Base-by-base conservation (phyloP, 2,329 filamentous ascomycete genomes). In the Colletotrichum cordylinicola region DNA sequence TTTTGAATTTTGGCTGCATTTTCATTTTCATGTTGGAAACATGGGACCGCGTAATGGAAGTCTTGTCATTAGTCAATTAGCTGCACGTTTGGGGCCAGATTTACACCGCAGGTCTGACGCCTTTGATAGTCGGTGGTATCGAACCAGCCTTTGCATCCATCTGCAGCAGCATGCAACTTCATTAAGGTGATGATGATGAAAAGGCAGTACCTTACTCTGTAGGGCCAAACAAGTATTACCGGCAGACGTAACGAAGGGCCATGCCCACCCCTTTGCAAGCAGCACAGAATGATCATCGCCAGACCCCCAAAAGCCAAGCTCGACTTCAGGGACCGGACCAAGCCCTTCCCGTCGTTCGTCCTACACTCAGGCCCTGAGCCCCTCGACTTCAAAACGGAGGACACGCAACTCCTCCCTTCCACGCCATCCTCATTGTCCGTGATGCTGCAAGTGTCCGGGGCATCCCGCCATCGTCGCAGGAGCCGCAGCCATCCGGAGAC, bases 361-460 rank as follows among this genome's bases (percentile, higher is more conserved):
- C 62, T 64, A 68, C 55, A 64, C 66, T 73, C 8, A 37, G 66
- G 56, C 55, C 16, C 27, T n/a, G 24, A 43, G 27, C 69, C 62
- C 65, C n/a, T 61, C 65, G 52, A 24, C 52, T 75, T 65, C 69
- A 58, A 72, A 72, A 75, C 72, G 72, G 67, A 71, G 48, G 68
- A 75, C 61, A 61, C 68, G 68, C 72, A 67, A 48, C 39, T 48
- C 39, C 18, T 61, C 48, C 61, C 68, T 31, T 61, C 68, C 68
- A 61, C 33, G 61, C 62, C 72, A 72, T 72, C 68, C 62, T 48
- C 62, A 61, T 67, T 55, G 29, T 72, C 21, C 48, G 24, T 55
- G 67, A 74, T 48, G 37, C 60, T 75, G 72, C 68, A 67, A 35
- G 58, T 37, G 68, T 67, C 68, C 67, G 61, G 67, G 72, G 67